Evolutionary conservation across 495 filamentous ascomycete species (phyloP), one percentile per base, ranked within the genome.

Genomic region (Hyphodiscus hymeniophilus): DNA sequence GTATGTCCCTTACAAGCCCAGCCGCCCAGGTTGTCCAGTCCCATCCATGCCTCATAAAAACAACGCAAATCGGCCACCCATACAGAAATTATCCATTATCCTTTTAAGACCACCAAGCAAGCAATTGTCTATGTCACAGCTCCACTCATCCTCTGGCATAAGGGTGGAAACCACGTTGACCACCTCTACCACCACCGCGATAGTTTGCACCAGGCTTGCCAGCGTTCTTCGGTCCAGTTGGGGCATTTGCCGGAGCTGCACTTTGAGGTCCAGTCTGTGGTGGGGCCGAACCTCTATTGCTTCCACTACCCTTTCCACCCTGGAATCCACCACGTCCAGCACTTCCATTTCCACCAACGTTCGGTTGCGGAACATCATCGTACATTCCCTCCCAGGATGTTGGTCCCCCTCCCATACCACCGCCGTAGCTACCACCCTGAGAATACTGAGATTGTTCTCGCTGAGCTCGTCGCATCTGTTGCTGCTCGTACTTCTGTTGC

Each of bases 331-430:
- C 76, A 38, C 77, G 63, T 22, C 73, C 66, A 42, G 65, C 68
- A 51, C 75, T 74, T 38, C 74, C 69, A 42, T 70, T 71, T 28
- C 20, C 15, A 28, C 20, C 12, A 47, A 82, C 76, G 47, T 82
- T 80, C 7, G 89, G 89, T 58, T 90, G 89, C 18, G 94, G 94
- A 1, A 95, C 89, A 62, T 96, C 92, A 62, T 98, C 92, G 63
- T 98, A 98, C 92, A 98, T 98, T 46, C 92, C 92, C 64, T 98
- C 92, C 91, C 92, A 97, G 18, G 83, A 88, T 18, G 86, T 90
- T 20, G 61, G 58, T 35, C 58, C 58, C 38, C 63, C 60, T 31
- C 60, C 63, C 54, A 43, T 63, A 51, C 56, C 63, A 55, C 43
- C 63, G 48, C 56, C 59, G 42, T 61, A 60, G n/a, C 55, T 60